Evolutionary conservation across 805 yeast genomes (phyloP), one percentile per base, ranked within the genome.

Genomic region (Limtongia smithiae): DNA sequence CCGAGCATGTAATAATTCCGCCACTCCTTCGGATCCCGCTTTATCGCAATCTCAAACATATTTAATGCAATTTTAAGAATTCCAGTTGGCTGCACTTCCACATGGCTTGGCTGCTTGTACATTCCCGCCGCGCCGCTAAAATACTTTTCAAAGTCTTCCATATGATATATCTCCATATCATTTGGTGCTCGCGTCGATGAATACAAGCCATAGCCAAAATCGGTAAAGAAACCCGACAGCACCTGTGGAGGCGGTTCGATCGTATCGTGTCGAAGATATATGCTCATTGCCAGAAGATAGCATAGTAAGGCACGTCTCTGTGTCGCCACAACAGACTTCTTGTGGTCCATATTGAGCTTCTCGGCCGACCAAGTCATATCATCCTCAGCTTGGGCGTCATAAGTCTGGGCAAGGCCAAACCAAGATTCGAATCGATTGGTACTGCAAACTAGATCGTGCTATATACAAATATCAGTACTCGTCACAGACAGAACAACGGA

Each of bases 341-440:
- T 83, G 53, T 81, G 74, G 4, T 84, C 93, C 25, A 72, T 62
- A 44, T 82, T 82, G 32, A 88, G 67, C 60, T 85, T 85, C 60
- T 90, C 96, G 0, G 95, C 81, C 1, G 91, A 85, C 94, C 96
- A 88, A n/a, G 86, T 80, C 48, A 93, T 67, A 55, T 87, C 96
- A 64, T 89, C 96, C 57, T 91, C 97, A 0, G 84, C 95, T 35
- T 85, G 69, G 49, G 73, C 81, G 0, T 89, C 82, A 58, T 76
- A 89, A 0, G 91, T 81, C 61, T 83, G 88, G 0, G 94, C 96
- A 12, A 93, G 64, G 1, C 87, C 73, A 35, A 80, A 71, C 99
- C 99, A 93, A 7, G 86, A 80, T 65, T 93, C 98, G 40, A 83
- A 73, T 27, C 96, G 70, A 34, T 76, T 69, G 1, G 84, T 75